Percentiles rank a stretch among this genome's conserved stretches.
Conservation (phyloP, 192 early-diverging fungal genomes). For the Coemansia sp. region DNA sequence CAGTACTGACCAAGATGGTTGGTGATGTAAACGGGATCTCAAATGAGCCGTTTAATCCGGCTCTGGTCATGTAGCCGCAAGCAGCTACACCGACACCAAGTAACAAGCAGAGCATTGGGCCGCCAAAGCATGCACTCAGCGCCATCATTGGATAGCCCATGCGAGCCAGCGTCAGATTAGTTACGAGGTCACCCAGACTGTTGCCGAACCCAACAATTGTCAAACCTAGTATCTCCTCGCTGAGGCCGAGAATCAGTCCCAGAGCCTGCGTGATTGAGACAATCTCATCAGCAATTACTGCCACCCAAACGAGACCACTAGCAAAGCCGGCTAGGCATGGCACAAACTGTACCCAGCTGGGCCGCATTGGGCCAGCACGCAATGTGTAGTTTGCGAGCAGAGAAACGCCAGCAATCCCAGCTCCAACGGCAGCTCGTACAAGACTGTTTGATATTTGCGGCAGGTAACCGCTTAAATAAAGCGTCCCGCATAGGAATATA, state of each 20-base stretch:
- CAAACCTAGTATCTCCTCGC: conserved; percentile 78
- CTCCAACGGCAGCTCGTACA: background rate
- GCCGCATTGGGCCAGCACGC: background rate
- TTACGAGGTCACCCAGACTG: conserved; percentile 86
- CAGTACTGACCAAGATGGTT: conserved; percentile 68
- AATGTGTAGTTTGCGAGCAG: conserved; percentile 20
- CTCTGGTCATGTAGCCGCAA: conserved; percentile 56
- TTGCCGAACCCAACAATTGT: conserved; percentile 87
- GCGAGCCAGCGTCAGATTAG: conserved; percentile 86
- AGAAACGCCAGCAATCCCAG: conserved; percentile 8
- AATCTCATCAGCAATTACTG: conserved; percentile 85
- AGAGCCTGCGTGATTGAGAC: conserved; percentile 82
- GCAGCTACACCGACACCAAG: conserved; percentile 83
- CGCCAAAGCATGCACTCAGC: conserved; percentile 89
- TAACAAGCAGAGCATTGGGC: conserved; percentile 87
- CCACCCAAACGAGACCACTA: conserved; percentile 82
- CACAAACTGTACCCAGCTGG: conserved; percentile 28
- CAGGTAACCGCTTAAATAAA: conserved; percentile 9
- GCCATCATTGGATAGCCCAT: conserved; percentile 95
- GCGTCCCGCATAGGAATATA: conserved; percentile 22
- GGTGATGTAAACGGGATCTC: conserved; percentile 61
- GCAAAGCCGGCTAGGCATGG: conserved; percentile 72
- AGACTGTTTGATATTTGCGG: background rate
- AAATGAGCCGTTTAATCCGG: conserved; percentile 50
- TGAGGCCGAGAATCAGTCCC: conserved; percentile 72